These are phyloP conservation scores for Fusarium duplospermum DNA, from an alignment of 2,329 filamentous ascomycete species.

Conservation along the genomic window DNA sequence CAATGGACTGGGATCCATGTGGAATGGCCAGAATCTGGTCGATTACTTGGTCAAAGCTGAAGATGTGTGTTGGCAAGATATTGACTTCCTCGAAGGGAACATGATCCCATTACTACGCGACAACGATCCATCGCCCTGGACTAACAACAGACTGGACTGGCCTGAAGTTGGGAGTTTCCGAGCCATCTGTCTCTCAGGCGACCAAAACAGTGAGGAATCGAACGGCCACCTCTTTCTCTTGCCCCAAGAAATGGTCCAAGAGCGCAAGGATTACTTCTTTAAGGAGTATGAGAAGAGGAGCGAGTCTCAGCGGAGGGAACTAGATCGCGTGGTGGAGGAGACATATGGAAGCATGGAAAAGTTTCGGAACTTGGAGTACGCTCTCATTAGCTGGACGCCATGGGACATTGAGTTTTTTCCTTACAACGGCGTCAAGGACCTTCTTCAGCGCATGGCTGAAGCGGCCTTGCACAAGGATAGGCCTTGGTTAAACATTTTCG, in stretches of 20 bases:
- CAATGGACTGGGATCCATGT: conserved; percentile 1
- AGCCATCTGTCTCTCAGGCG: not conserved
- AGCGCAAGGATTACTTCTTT: conserved; percentile 7
- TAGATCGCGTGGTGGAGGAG: conserved; percentile 3
- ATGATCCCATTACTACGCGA: not conserved
- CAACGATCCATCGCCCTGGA: not conserved
- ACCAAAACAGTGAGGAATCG: not conserved
- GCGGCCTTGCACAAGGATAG: not conserved
- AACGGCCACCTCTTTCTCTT: not conserved
- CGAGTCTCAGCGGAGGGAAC: not conserved
- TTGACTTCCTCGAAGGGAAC: conserved; percentile 4
- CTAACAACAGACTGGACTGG: not conserved
- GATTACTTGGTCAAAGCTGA: conserved; percentile 4
- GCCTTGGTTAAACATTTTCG: conserved; percentile 6
- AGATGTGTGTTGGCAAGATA: not conserved
- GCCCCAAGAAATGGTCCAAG: not conserved
- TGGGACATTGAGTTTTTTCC: conserved; percentile 5
- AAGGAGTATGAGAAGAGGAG: conserved; percentile 2
- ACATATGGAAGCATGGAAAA: conserved; percentile 4
- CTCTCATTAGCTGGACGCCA: conserved; percentile 1
- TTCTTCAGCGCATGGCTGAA: conserved; percentile 6
- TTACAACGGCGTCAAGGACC: not conserved
- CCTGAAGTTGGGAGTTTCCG: not conserved
- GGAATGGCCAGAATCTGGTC: conserved; percentile 7
- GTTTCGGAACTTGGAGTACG: not conserved